Evolutionary conservation across 768 basidiomycete genomes (phyloP).

Genomic region (Hygrophoropsis aurantiaca): DNA sequence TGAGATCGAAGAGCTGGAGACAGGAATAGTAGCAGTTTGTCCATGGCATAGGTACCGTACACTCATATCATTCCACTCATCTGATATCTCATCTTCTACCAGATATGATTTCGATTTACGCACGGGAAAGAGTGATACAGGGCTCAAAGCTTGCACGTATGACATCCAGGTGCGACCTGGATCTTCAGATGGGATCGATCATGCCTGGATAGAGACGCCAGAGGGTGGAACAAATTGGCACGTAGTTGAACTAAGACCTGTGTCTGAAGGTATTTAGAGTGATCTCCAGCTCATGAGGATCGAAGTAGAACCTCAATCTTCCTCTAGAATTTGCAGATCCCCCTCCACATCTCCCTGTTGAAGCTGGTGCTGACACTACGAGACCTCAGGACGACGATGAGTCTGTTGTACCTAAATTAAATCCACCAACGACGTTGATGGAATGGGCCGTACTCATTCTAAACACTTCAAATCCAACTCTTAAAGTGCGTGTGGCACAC

Average conservation of each 20-base stretch:
- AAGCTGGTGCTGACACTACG: constrained; percentile 14
- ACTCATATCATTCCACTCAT: constrained; percentile 8
- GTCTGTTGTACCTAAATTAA: constrained; percentile 43
- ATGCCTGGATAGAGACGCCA: constrained; percentile 63
- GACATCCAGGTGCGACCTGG: constrained; percentile 49
- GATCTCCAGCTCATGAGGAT: not conserved
- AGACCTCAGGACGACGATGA: constrained; percentile 2
- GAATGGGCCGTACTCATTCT: constrained; percentile 80
- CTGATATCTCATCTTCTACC: not conserved
- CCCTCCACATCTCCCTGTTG: constrained; percentile 36
- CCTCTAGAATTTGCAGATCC: constrained; percentile 66
- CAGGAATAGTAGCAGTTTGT: constrained; percentile 63
- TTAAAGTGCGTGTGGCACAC: constrained; percentile 57
- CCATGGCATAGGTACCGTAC: constrained; percentile 72
- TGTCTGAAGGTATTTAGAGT: constrained; percentile 58
- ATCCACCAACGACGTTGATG: constrained; percentile 66
- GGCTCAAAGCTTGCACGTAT: constrained; percentile 69
- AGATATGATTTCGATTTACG: constrained; percentile 76
- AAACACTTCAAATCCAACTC: constrained; percentile 66
- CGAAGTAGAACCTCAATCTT: not conserved
- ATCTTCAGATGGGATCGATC: constrained; percentile 37
- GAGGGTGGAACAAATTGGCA: constrained; percentile 54
- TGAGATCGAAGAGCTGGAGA: constrained; percentile 67
- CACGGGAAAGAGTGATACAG: constrained; percentile 70
- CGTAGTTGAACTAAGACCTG: constrained; percentile 65